phyloP scores from a whole-genome alignment of 2,329 filamentous ascomycete species.

The Paraphaeosphaeria sporulosa region DNA sequence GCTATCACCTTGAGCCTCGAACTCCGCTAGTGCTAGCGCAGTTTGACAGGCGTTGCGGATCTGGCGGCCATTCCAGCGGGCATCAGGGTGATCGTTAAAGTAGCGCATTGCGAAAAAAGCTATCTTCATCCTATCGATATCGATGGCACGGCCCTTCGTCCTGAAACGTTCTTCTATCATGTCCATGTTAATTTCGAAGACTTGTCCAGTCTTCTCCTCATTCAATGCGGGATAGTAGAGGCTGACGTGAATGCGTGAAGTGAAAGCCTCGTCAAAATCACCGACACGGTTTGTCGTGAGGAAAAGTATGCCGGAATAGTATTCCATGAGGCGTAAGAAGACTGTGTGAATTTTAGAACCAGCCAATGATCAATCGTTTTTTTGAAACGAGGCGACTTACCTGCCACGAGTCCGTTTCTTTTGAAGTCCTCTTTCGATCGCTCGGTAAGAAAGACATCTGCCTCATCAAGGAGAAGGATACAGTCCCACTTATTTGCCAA shows the following conservation, averaged over 20 bases:
- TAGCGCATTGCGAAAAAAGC: conserved; percentile 16
- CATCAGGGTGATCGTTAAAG: conserved; percentile 15
- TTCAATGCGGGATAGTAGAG: conserved; percentile 22
- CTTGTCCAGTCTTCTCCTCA: conserved; percentile 11
- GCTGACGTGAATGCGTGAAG: conserved; percentile 28
- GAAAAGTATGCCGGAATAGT: conserved; percentile 49
- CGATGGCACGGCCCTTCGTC: conserved; percentile 57
- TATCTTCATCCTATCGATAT: conserved; percentile 47
- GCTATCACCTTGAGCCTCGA: conserved; percentile 11
- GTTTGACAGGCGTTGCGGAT: conserved; percentile 33
- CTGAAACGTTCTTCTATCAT: conserved; percentile 56
- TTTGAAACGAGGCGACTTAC: not conserved
- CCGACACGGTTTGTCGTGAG: conserved; percentile 39
- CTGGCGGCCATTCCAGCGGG: conserved; percentile 27
- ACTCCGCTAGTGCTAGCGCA: conserved; percentile 26
- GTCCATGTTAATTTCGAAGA: conserved; percentile 38
- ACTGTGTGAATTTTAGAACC: conserved; percentile 30
- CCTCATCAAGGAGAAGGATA: conserved; percentile 45
- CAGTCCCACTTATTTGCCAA: conserved; percentile 32
- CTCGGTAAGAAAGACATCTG: conserved; percentile 48
- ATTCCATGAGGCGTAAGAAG: conserved; percentile 46
- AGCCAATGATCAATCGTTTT: too few relatives aligned
- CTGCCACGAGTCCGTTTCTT: conserved; percentile 42
- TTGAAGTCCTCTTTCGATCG: conserved; percentile 37
- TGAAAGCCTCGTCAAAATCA: conserved; percentile 30